Evolutionary conservation across 1,284 basidiomycete species (phyloP).

Genomic region (Puccinia coronata): DNA sequence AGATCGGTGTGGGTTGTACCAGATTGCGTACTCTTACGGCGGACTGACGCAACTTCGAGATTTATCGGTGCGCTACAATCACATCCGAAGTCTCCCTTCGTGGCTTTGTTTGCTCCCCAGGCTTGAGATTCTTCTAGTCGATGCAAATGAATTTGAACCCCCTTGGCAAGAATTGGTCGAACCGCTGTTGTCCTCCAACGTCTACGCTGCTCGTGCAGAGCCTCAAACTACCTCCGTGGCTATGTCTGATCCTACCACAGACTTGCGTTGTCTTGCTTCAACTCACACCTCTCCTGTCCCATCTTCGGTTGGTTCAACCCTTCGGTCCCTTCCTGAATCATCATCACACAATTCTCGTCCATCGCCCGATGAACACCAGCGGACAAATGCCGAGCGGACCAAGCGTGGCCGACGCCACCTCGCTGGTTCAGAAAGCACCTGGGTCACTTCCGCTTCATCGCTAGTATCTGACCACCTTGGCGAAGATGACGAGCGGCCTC

Average conservation of each 20-base stretch:
- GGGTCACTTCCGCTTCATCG: conserved; percentile 21
- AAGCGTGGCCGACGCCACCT: conserved; percentile 6
- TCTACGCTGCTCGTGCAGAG: conserved; percentile 1
- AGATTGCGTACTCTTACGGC: conserved; percentile 64
- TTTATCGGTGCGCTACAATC: conserved; percentile 69
- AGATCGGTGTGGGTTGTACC: conserved; percentile 77
- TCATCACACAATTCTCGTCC: neutral
- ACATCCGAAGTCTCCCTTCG: conserved; percentile 81
- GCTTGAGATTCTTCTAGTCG: conserved; percentile 82
- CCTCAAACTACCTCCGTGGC: neutral
- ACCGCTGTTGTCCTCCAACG: conserved; percentile 60
- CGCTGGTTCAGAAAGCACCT: neutral
- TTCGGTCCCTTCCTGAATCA: conserved; percentile 4
- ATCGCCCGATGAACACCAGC: conserved; percentile 12
- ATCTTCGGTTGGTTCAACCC: conserved; percentile 12
- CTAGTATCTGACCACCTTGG: neutral
- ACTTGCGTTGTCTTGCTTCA: conserved; percentile 3
- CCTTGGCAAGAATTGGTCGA: conserved; percentile 86
- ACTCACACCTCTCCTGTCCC: neutral
- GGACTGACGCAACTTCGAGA: conserved; percentile 61
- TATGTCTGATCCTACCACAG: conserved; percentile 4
- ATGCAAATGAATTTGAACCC: conserved; percentile 88
- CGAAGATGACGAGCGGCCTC: conserved; percentile 1
- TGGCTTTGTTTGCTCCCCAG: conserved; percentile 81
- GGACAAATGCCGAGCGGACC: neutral